Evolutionary conservation across 768 basidiomycete genomes (phyloP).

Genomic region (Psilocybe cyanescens): DNA sequence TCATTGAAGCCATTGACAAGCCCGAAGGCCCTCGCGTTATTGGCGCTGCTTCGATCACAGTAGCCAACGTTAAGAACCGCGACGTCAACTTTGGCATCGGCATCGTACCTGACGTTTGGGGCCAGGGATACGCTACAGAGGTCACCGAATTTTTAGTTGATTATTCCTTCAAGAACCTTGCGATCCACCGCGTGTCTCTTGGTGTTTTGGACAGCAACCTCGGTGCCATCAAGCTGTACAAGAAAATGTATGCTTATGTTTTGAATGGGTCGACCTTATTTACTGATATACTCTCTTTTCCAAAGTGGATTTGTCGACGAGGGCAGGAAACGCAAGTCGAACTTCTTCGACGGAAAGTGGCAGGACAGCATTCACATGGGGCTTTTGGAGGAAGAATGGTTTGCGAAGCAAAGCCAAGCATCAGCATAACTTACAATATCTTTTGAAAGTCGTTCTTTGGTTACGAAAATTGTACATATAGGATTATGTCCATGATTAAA

Average conservation of each 20-base stretch:
- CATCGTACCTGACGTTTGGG: constrained; percentile 26
- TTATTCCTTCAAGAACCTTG: constrained; percentile 19
- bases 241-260: background rate
- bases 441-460: no score
- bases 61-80: constrained; percentile 27
- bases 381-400: constrained; percentile 41
- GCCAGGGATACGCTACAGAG: constrained; percentile 26
- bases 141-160: constrained; percentile 18
- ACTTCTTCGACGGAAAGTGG: constrained; percentile 40
- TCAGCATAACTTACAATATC: background rate
- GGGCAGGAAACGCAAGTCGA: constrained; percentile 36
- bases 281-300: background rate
- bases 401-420: constrained; percentile 2
- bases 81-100: constrained; percentile 28
- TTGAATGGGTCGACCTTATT: background rate
- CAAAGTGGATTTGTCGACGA: constrained; percentile 44
- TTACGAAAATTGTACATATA: no score
- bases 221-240: constrained; percentile 26
- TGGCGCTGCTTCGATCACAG: constrained; percentile 17
- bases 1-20: constrained; percentile 19
- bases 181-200: constrained; percentile 31
- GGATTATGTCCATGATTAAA: no score
- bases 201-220: constrained; percentile 20
- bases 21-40: constrained; percentile 21
- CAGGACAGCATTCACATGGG: constrained; percentile 42